Evolutionary conservation across 179 eudicot species (phyloP).

Genomic region (Carnegiea gigantea): DNA sequence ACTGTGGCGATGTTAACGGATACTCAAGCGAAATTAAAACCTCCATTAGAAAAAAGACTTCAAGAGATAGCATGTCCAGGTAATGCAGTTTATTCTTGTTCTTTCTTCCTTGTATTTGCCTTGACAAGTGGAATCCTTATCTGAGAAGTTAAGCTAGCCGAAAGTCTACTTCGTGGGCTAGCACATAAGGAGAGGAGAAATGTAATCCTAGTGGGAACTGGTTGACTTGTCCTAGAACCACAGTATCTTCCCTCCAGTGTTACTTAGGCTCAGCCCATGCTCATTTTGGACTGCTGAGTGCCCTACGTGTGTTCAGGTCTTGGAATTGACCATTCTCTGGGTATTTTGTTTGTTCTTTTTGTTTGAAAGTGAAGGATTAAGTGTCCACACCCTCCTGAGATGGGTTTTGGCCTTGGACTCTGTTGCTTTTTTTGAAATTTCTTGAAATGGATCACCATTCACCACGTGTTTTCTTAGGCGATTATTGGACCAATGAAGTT

Average conservation of each 20-base stretch:
- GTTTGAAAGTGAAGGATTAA: not conserved
- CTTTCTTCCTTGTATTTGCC: not conserved
- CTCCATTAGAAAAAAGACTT: constrained; percentile 51
- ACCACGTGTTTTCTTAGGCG: not conserved
- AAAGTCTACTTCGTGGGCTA: not conserved
- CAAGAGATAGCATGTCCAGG: constrained; percentile 86
- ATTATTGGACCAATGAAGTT: not conserved
- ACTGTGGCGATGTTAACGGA: constrained; percentile 66
- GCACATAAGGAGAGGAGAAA: too few species aligned
- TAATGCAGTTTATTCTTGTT: constrained; percentile 20
- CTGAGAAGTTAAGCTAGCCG: not conserved
- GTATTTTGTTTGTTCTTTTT: not conserved
- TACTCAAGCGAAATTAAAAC: constrained; percentile 51
- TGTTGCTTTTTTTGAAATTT: not conserved
- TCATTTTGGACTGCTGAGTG: too few species aligned
- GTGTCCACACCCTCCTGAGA: not conserved
- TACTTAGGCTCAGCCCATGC: not conserved
- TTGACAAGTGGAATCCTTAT: not conserved
- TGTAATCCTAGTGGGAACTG: not conserved
- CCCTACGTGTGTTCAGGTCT: not conserved
- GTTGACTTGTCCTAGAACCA: not conserved
- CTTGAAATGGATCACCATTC: not conserved
- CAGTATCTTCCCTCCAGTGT: not conserved
- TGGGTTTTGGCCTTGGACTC: not conserved
- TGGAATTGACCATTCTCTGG: not conserved